Base-by-base conservation (phyloP, 2,329 filamentous ascomycete species). In the Fusarium camptoceras region DNA sequence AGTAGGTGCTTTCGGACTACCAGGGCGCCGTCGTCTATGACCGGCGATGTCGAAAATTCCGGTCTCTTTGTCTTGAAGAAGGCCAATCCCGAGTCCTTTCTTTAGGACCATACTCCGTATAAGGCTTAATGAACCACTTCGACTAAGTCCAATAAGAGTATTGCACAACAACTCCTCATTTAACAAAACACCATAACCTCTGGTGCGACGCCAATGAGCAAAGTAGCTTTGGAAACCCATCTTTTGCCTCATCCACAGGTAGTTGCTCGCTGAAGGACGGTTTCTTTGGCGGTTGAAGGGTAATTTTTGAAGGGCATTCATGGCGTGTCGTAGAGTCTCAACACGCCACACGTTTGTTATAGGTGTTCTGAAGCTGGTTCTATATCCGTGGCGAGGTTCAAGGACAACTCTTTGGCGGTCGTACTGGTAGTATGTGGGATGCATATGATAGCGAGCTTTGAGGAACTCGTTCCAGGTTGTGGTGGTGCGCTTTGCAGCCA, bases 1-100 rank as follows among this genome's bases (percentile, higher is more conserved):
- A 1, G 86, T 88, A 4, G 93, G 92, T 53, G 83, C 81, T 31
- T 91, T 77, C 10, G 87, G 85, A 2, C 87, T 90, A 28, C 83
- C 81, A 1, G 71, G 73, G 2, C 81, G 76, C 44, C 87, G 84
- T 3, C 75, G 72, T 30, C 75, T 81, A n/a, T 82, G 79, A 18
- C 76, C 81, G 2, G 59, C 66, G 42, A 83, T 64, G 10, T 64
- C 20, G 12, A 74, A 61, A 1, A 75, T 68, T 6, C 69, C 69
- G 0, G 75, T 66, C 1, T 70, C 27, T 8, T 14, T 43, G n/a
- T 73, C 58, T 20, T 73, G 59, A 14, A 59, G 41, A 14, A 79
- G 61, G 8, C 54, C 43, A 51, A 82, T 73, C 20, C 75, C 74
- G 55, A 80, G 80, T 43, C 77, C 77, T 47, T 66, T 66, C 25